Evolutionary conservation across 768 basidiomycete genomes (phyloP).

Genomic region (Boletus eberwhitei): DNA sequence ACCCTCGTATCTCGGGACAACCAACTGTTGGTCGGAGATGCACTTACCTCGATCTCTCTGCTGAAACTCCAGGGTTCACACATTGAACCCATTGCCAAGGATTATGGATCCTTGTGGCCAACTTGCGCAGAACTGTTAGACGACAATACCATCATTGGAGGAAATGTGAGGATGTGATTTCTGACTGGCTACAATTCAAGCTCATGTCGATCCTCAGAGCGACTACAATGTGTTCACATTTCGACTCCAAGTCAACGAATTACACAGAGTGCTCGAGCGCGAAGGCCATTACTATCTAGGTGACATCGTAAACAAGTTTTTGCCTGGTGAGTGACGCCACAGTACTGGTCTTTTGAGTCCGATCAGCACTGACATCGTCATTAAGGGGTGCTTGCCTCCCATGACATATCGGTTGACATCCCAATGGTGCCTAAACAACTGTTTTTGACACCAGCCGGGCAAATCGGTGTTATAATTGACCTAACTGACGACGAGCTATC

Average conservation of each 20-base stretch:
- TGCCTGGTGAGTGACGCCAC: constrained; percentile 47
- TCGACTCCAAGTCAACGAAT: constrained; percentile 42
- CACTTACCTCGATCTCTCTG: constrained; percentile 73
- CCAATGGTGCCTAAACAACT: constrained; percentile 56
- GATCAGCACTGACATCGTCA: background rate
- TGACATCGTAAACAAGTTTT: constrained; percentile 75
- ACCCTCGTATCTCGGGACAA: constrained; percentile 56
- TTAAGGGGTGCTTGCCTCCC: constrained; percentile 53
- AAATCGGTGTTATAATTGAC: constrained; percentile 70
- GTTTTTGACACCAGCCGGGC: constrained; percentile 76
- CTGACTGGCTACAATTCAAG: background rate
- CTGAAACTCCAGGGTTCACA: constrained; percentile 47
- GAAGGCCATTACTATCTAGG: constrained; percentile 72
- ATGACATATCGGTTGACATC: constrained; percentile 40
- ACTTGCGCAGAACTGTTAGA: constrained; percentile 58
- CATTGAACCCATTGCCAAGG: constrained; percentile 58
- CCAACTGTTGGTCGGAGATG: constrained; percentile 70
- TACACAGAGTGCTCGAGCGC: constrained; percentile 49
- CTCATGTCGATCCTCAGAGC: constrained; percentile 42
- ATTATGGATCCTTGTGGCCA: constrained; percentile 77
- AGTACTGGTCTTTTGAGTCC: background rate
- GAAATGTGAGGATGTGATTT: constrained; percentile 55
- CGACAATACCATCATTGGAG: constrained; percentile 58
- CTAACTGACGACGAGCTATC: constrained; percentile 49
- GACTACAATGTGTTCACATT: constrained; percentile 68